These are phyloP conservation scores for Fusarium haematococcum DNA, from an alignment of 2,329 filamentous ascomycete species.

Conservation along the genomic window DNA sequence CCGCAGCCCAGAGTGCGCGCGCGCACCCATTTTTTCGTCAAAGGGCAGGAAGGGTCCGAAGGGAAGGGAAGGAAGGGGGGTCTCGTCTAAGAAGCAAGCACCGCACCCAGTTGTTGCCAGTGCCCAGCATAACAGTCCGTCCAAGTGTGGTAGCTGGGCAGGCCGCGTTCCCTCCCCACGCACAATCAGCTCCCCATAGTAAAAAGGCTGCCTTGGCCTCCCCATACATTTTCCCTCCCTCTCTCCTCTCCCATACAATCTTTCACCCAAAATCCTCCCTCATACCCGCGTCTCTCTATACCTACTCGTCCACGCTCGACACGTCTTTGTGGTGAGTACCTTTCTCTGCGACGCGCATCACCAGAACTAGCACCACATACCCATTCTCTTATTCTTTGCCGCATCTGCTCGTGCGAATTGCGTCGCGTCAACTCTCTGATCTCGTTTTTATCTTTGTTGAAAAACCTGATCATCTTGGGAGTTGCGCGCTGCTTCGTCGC, in stretches of 20 bases:
- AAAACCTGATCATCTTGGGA: constrained; percentile 29
- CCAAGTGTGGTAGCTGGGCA: constrained; percentile 45
- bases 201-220: constrained; percentile 70
- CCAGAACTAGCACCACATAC: constrained; percentile 49
- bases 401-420: constrained; percentile 14
- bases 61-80: constrained; percentile 36
- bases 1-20: constrained; percentile 27
- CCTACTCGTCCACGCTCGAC: constrained; percentile 52
- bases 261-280: constrained; percentile 66
- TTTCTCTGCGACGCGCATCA: constrained; percentile 23
- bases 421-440: constrained; percentile 28
- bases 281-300: constrained; percentile 58
- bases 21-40: constrained; percentile 44
- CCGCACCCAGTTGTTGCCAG: constrained; percentile 39
- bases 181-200: constrained; percentile 73
- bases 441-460: constrained; percentile 34
- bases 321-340: constrained; percentile 65
- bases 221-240: constrained; percentile 66
- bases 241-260: constrained; percentile 73
- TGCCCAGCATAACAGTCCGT: constrained; percentile 42
- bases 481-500: constrained; percentile 28
- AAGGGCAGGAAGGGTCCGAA: constrained; percentile 18
- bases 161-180: constrained; percentile 51
- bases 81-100: constrained; percentile 45
- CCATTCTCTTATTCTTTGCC: constrained; percentile 52